phyloP scores from a whole-genome alignment of 78 protist species.

The Dictyostelium intermedium region DNA sequence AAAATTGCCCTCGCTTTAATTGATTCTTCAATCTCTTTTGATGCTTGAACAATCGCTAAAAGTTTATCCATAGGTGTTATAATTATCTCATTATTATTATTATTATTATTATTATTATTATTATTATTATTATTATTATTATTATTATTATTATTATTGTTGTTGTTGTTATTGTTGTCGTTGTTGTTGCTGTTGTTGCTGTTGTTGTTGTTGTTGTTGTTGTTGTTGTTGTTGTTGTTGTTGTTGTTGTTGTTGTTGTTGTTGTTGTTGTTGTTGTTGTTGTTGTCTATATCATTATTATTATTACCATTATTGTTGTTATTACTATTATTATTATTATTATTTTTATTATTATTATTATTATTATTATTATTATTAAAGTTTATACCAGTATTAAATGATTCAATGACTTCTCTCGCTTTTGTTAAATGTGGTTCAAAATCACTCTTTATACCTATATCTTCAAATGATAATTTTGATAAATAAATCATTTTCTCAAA shows the following conservation, averaged over 20 bases:
- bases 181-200: neutral
- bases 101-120: neutral
- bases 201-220: no score
- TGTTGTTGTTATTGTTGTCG: neutral
- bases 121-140: conserved; percentile 10
- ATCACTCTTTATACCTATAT: conserved; percentile 18
- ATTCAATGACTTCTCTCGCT: conserved; percentile 11
- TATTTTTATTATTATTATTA: neutral
- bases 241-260: neutral
- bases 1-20: conserved; percentile 32
- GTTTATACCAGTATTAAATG: neutral
- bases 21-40: conserved; percentile 49
- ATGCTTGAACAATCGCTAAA: conserved; percentile 32
- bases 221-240: neutral
- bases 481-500: conserved; percentile 37
- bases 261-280: neutral
- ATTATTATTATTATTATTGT: neutral
- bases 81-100: neutral
- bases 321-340: neutral
- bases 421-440: conserved; percentile 49
- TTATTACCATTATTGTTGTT: neutral
- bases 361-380: neutral
- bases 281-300: neutral
- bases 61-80: conserved; percentile 65
- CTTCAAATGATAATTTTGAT: conserved; percentile 30